Evolutionary conservation across 1,284 basidiomycete species (phyloP).

Genomic region (Ceratobasidium sp.): DNA sequence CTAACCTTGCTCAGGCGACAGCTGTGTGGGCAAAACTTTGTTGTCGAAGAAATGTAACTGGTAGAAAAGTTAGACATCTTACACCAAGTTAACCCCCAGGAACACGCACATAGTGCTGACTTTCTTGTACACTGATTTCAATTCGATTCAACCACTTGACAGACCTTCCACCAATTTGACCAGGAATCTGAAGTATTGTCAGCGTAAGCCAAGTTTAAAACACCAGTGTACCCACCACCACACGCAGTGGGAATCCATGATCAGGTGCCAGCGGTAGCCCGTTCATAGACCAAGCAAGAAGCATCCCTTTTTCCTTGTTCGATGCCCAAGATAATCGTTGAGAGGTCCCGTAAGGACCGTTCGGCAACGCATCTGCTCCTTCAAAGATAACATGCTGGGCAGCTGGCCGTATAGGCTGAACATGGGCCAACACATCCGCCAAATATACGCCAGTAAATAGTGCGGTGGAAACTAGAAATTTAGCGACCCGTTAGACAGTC

Average conservation of each 20-base stretch:
- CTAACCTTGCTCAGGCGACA: conserved; percentile 62
- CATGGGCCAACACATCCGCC: conserved; percentile 65
- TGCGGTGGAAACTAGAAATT: conserved; percentile 63
- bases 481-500: too few relatives aligned
- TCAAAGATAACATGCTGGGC: conserved; percentile 72
- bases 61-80: neutral
- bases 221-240: conserved; percentile 53
- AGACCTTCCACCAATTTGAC: conserved; percentile 67
- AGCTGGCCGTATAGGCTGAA: conserved; percentile 57
- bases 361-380: conserved; percentile 68
- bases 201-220: neutral
- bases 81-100: neutral
- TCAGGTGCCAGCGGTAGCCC: conserved; percentile 68
- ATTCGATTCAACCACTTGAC: conserved; percentile 70
- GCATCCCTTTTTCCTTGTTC: conserved; percentile 64
- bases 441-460: conserved; percentile 75
- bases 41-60: conserved; percentile 63
- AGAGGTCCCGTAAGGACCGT: conserved; percentile 74
- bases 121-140: conserved; percentile 65
- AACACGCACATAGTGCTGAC: conserved; percentile 62
- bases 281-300: conserved; percentile 73
- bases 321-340: conserved; percentile 64
- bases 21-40: conserved; percentile 68
- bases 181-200: conserved; percentile 59
- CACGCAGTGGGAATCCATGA: conserved; percentile 71